A percentile compares a stretch with the other conserved stretches of the same genome.
These are phyloP conservation scores for Dillenia turbinata DNA, from an alignment of 164 flowering plant species.

Conservation along the genomic window DNA sequence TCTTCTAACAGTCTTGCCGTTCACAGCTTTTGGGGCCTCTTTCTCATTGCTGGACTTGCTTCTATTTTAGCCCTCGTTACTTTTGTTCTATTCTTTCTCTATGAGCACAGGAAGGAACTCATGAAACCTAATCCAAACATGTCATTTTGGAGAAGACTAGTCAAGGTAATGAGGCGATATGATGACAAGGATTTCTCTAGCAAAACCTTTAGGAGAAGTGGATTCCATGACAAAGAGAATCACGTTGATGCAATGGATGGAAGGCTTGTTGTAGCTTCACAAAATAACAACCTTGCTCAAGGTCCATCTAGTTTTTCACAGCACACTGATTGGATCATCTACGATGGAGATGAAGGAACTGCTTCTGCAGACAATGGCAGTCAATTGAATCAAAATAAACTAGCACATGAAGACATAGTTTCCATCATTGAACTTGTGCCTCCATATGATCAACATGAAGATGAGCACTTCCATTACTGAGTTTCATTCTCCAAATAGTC, in stretches of 20 bases:
- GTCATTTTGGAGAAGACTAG: constrained; percentile 15
- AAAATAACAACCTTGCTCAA: not conserved
- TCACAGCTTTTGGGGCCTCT: constrained; percentile 44
- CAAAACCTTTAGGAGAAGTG: constrained; percentile 18
- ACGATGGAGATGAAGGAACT: not conserved
- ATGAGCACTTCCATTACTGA: not conserved
- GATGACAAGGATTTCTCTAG: constrained; percentile 13
- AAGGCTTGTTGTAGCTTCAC: not conserved
- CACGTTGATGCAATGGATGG: not conserved
- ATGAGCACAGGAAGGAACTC: constrained; percentile 10
- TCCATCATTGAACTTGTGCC: too few relatives aligned
- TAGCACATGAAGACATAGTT: too few relatives aligned
- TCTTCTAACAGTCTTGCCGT: constrained; percentile 26
- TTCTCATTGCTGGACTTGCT: constrained; percentile 32
- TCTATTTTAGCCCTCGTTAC: constrained; percentile 23
- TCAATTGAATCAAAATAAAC: not conserved
- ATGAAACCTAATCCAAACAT: not conserved
- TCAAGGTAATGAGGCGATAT: constrained; percentile 5
- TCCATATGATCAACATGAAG: not conserved
- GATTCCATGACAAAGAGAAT: not conserved
- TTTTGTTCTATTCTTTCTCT: constrained; percentile 16
- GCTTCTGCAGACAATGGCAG: not conserved
- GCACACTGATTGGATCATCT: not conserved
- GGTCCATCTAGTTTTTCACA: not conserved
- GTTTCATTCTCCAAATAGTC: too few relatives aligned